Conservation (phyloP, 139 green algal genomes). For the Chlorella sorokiniana region DNA sequence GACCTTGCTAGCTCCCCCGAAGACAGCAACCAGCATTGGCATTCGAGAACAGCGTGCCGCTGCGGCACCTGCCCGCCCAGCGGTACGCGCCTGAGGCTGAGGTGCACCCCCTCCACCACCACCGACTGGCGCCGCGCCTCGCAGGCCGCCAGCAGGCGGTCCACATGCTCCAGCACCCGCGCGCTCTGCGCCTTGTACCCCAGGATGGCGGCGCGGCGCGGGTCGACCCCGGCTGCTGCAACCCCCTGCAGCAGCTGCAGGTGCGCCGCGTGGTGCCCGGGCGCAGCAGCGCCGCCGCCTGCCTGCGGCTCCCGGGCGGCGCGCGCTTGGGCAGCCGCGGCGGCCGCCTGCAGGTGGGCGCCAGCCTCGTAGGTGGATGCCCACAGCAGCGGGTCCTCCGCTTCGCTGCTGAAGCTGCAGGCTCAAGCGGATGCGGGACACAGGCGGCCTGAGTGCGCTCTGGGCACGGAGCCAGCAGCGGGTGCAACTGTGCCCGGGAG, state of each 20-base stretch:
- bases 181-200: slow-evolving; percentile 91
- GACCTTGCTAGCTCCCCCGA: no score
- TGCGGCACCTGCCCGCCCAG: slow-evolving; percentile 27
- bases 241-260: neutral
- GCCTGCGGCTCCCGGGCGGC: neutral
- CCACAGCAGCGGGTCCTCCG: slow-evolving; percentile 80
- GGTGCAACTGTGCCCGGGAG: no score
- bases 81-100: slow-evolving; percentile 60
- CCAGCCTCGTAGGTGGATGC: slow-evolving; percentile 90
- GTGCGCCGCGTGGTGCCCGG: neutral
- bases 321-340: slow-evolving; percentile 4
- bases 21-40: no score
- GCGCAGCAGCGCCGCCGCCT: neutral
- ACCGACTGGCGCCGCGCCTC: slow-evolving; percentile 63
- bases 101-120: slow-evolving; percentile 73
- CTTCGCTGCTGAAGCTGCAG: slow-evolving; percentile 55
- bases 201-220: slow-evolving; percentile 29
- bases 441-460: no score
- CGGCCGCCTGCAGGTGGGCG: slow-evolving; percentile 29
- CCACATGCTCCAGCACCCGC: slow-evolving; percentile 77
- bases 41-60: no score
- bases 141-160: slow-evolving; percentile 70
- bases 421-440: no score
- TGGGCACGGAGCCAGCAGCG: no score
- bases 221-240: neutral